Conservation (phyloP, 225 moss, liverwort and hornwort species). For the Ulota crispa region DNA sequence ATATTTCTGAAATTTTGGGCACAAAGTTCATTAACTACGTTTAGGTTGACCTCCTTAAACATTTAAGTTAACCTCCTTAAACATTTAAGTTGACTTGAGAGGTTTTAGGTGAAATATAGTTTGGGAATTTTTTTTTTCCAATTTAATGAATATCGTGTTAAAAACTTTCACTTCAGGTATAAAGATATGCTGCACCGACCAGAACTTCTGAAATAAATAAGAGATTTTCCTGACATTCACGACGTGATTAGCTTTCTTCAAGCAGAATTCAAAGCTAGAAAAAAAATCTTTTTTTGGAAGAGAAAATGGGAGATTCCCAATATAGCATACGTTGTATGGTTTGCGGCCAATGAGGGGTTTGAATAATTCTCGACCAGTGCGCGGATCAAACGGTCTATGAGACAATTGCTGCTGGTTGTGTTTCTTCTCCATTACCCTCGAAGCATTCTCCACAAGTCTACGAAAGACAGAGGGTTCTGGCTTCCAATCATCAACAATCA, state of each 20-base stretch:
- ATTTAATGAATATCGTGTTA: too few relatives aligned
- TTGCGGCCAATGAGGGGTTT: constrained; percentile 79
- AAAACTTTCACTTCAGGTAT: background rate
- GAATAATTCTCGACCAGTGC: constrained; percentile 75
- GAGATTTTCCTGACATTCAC: background rate
- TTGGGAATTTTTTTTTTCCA: too few relatives aligned
- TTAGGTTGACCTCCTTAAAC: too few relatives aligned
- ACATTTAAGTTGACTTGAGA: too few relatives aligned
- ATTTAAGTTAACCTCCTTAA: too few relatives aligned
- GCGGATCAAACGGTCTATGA: constrained; percentile 61
- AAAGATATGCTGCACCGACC: background rate
- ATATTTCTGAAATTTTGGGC: too few relatives aligned
- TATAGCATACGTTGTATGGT: constrained; percentile 53
- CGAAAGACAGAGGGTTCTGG: constrained; percentile 71
- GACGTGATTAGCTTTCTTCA: background rate
- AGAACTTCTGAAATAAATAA: background rate
- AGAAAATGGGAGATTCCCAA: background rate
- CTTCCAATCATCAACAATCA: constrained; percentile 50
- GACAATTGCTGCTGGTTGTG: constrained; percentile 55
- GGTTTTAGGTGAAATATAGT: too few relatives aligned
- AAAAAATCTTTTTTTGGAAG: background rate
- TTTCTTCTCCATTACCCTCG: constrained; percentile 70
- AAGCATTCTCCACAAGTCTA: constrained; percentile 81
- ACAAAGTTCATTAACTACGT: too few relatives aligned
- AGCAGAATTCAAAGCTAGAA: background rate